Conservation (phyloP, 2,329 filamentous ascomycete genomes). For the Sclerotinia sclerotiorum region DNA sequence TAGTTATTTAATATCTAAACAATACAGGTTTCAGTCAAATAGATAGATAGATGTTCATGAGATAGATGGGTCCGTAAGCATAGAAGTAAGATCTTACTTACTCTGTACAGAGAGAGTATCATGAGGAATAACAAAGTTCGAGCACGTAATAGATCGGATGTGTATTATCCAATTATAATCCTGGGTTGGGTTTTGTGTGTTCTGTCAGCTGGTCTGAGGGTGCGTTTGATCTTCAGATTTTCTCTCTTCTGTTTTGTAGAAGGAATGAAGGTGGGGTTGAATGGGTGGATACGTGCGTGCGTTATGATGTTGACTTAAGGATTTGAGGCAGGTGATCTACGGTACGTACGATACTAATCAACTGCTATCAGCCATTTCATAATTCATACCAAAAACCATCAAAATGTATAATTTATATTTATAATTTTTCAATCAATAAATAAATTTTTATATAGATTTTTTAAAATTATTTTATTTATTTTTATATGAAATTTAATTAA, state of each 20-base stretch:
- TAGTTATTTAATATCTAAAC: neutral
- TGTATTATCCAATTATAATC: neutral
- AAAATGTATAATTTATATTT: no score
- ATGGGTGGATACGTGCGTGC: neutral
- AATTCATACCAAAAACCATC: no score
- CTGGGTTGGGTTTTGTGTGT: neutral
- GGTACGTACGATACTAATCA: no score
- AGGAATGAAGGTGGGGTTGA: neutral
- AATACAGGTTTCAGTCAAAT: neutral
- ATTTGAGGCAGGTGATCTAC: neutral
- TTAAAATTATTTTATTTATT: no score
- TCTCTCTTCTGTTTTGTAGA: no score
- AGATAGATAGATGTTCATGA: neutral
- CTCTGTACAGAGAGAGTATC: no score
- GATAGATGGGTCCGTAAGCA: neutral
- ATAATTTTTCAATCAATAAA: no score
- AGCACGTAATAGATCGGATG: constrained; percentile 19
- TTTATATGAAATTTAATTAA: no score
- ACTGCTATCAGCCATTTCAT: no score
- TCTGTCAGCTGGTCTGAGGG: neutral
- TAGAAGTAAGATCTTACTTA: neutral
- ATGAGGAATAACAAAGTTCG: constrained; percentile 5
- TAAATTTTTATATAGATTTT: no score
- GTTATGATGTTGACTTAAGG: no score
- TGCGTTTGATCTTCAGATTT: constrained; percentile 5